phyloP scores from a whole-genome alignment of 192 early-diverging fungal genomes.

The Backusella liffmaniae region DNA sequence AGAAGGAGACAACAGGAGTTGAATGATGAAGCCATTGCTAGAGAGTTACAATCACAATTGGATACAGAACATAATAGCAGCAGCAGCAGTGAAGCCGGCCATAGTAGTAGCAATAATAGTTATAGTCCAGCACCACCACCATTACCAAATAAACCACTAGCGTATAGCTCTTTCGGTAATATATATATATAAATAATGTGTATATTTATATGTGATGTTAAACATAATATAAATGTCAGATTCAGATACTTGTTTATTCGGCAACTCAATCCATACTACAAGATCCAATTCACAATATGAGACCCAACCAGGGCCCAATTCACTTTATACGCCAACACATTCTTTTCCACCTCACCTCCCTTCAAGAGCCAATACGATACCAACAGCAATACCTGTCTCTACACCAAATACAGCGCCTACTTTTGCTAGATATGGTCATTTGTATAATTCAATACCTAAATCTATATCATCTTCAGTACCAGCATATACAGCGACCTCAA shows the following conservation, averaged over 20 bases:
- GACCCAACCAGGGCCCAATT: neutral
- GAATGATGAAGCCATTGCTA: neutral
- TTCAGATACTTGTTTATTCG: neutral
- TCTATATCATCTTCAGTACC: neutral
- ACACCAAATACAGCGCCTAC: neutral
- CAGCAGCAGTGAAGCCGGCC: neutral
- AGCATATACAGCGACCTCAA: neutral
- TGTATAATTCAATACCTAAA: too few species aligned
- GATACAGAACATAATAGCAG: neutral
- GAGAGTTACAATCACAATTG: neutral
- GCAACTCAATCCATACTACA: neutral
- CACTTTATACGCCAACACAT: neutral
- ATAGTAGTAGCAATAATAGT: neutral
- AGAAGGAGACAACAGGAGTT: conserved; percentile 1
- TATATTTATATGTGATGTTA: neutral
- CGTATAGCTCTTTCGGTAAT: neutral
- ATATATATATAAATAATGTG: neutral
- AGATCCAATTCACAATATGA: neutral
- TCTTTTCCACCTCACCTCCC: neutral
- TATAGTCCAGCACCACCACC: neutral
- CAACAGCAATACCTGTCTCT: neutral
- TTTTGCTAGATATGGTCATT: neutral
- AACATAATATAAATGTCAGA: neutral
- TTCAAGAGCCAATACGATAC: neutral
- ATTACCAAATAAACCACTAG: neutral